Evolutionary conservation across 1,284 basidiomycete species (phyloP), one percentile per base, ranked within the genome.

Genomic region (Trametes versicolor): DNA sequence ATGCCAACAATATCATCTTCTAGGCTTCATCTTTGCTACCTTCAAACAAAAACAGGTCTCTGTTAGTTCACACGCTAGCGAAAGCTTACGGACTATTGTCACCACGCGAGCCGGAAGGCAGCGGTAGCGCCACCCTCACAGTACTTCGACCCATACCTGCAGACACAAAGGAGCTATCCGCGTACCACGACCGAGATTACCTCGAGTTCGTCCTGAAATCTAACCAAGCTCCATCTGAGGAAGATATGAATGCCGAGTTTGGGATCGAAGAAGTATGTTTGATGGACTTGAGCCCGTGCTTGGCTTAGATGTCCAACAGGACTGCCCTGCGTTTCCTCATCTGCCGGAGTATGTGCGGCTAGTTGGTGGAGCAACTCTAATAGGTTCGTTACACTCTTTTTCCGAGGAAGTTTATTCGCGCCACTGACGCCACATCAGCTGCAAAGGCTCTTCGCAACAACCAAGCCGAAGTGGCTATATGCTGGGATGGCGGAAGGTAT

Each of bases 401-500:
- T 45, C 6, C 8, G n/a, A 1, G 43, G 29, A 47, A 4, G 19
- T 23, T n/a, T n/a, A 8, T 53, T 47, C 4, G 47, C 4, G 8
- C 37, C 49, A 2, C 15, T 58, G 15, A n/a, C 37, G 53, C 5
- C 19, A 19, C 0, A 19, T 80, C 88, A 3, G 95, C 92, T 0
- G 91, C 88, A 4, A 82, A 85, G 10, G 80, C 85, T 2, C 80
- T 98, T 6, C 81, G 83, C 10, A 77, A 84, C 1, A 81, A 81
- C n/a, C 61, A 78, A 1, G 83, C 85, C 2, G 85, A 92, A 39
- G 79, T 93, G 13, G 87, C 90, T 0, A 88, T 98, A 37, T 89
- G 86, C 71, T 98, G 94, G 93, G 93, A 94, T 68, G 93, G 94
- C 9, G 93, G 94, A 52, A 85, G 92, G 85, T 89, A 74, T 8